Evolutionary conservation across 2,329 filamentous ascomycete species (phyloP).

Genomic region (Dendrostoma leiphaemia): DNA sequence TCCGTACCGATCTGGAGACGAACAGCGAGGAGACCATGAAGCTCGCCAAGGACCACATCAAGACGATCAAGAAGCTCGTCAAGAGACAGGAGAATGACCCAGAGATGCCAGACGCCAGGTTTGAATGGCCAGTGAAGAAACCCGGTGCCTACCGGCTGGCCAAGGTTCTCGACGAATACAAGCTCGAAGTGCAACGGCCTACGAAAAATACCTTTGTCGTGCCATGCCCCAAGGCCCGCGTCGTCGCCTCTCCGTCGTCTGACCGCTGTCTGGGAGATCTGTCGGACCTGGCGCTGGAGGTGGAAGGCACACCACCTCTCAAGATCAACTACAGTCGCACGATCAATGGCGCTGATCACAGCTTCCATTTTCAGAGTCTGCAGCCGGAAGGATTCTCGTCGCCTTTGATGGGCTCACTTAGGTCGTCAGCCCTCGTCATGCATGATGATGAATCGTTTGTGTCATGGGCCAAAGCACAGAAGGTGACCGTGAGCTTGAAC

Average conservation of each 20-base stretch:
- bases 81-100: slow-evolving; percentile 65
- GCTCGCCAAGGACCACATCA: slow-evolving; percentile 71
- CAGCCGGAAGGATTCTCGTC: slow-evolving; percentile 85
- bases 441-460: slow-evolving; percentile 60
- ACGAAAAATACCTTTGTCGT: slow-evolving; percentile 80
- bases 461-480: slow-evolving; percentile 77
- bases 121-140: slow-evolving; percentile 77
- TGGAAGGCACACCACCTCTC: slow-evolving; percentile 84
- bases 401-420: slow-evolving; percentile 64
- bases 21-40: slow-evolving; percentile 77
- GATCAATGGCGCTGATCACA: slow-evolving; percentile 79
- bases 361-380: slow-evolving; percentile 88
- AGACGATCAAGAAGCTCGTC: slow-evolving; percentile 67
- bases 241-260: slow-evolving; percentile 60
- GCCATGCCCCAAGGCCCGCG: slow-evolving; percentile 74
- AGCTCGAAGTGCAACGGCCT: slow-evolving; percentile 81
- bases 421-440: slow-evolving; percentile 55
- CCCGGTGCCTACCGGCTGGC: slow-evolving; percentile 82
- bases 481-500: slow-evolving; percentile 78
- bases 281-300: slow-evolving; percentile 79
- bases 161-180: slow-evolving; percentile 88
- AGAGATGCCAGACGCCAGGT: slow-evolving; percentile 58
- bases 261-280: slow-evolving; percentile 84
- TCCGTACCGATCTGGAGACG: slow-evolving; percentile 81
- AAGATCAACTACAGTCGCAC: slow-evolving; percentile 90